Base-by-base conservation (phyloP, 2,329 filamentous ascomycete species). In the Graphilbum sp. region DNA sequence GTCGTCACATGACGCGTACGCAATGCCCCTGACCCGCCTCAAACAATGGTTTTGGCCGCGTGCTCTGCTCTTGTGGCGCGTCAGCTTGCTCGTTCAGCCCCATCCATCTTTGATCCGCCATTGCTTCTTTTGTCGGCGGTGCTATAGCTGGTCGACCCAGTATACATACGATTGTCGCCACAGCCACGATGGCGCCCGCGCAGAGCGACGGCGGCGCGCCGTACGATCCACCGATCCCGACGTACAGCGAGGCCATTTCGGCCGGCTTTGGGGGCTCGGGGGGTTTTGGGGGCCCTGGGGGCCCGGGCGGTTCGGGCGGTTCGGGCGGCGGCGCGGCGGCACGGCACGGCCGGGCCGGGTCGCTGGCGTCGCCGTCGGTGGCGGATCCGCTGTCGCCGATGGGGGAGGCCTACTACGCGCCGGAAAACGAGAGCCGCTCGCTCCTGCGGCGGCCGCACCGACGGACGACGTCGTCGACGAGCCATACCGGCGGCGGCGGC, bases 211-310 rank as follows among this genome's bases (percentile, higher is more conserved):
- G 52, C 60, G 45, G 74, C 47, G 58, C 63, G 40, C 62, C 62
- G 43, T 75, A 76, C 56, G 68, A 72, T 51, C 60, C 83, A 37
- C 80, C 81, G 24, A 88, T 90, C 53, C 84, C 83, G 23, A 75
- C 76, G 33, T 90, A 90, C 58, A 83, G 88, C 56, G 83, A 92
- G 62, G 83, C 84, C 45, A 69, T 72, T 42, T 73, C 74, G 16
- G n/a, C 38, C 31, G 21, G 78, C 58, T n/a, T n/a, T n/a, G n/a
- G n/a, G n/a, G n/a, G n/a, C n/a, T n/a, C n/a, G n/a, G n/a, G n/a
- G n/a, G n/a, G n/a, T n/a, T n/a, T n/a, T n/a, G n/a, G n/a, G n/a
- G n/a, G n/a, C n/a, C n/a, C n/a, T n/a, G n/a, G n/a, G n/a, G n/a
- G n/a, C n/a, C n/a, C n/a, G n/a, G n/a, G n/a, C n/a, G n/a, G n/a